Conservation (phyloP, 164 flowering plant genomes). For the Chimonanthus praecox region DNA sequence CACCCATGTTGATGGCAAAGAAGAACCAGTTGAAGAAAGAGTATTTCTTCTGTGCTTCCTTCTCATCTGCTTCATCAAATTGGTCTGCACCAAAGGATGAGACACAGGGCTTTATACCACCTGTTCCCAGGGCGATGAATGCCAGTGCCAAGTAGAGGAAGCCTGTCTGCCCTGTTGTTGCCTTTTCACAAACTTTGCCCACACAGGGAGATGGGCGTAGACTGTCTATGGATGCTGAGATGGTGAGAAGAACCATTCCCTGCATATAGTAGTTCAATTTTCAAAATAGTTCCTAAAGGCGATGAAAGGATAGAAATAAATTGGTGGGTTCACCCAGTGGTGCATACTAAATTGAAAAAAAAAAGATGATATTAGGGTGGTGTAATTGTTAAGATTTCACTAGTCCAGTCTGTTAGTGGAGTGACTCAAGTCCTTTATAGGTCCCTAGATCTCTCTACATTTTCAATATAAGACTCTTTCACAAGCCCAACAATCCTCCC, state of each 20-base stretch:
- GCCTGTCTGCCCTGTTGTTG: slow-evolving; percentile 32
- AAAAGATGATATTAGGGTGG: too few species aligned
- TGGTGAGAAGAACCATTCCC: slow-evolving; percentile 64
- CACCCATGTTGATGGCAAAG: slow-evolving; percentile 74
- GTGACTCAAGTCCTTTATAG: too few species aligned
- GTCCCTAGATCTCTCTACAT: too few species aligned
- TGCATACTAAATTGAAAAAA: too few species aligned
- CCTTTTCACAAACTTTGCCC: slow-evolving; percentile 18
- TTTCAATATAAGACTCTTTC: too few species aligned
- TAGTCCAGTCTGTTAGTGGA: too few species aligned
- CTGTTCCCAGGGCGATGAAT: slow-evolving; percentile 63
- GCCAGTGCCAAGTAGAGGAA: slow-evolving; percentile 44
- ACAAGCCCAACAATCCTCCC: too few species aligned
- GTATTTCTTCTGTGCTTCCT: slow-evolving; percentile 44
- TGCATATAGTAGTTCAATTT: slow-evolving; percentile 2
- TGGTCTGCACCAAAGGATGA: slow-evolving; percentile 75
- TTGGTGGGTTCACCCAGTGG: too few species aligned
- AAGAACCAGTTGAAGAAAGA: slow-evolving; percentile 82
- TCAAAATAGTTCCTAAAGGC: too few species aligned
- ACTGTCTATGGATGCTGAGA: slow-evolving; percentile 50
- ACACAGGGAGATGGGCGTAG: slow-evolving; percentile 48
- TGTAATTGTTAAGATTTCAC: too few species aligned
- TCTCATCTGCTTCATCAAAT: slow-evolving; percentile 57
- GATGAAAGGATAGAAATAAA: too few species aligned
- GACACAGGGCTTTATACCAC: slow-evolving; percentile 72